Evolutionary conservation across 1,284 basidiomycete species (phyloP).

Genomic region (Pseudozyma sp.): DNA sequence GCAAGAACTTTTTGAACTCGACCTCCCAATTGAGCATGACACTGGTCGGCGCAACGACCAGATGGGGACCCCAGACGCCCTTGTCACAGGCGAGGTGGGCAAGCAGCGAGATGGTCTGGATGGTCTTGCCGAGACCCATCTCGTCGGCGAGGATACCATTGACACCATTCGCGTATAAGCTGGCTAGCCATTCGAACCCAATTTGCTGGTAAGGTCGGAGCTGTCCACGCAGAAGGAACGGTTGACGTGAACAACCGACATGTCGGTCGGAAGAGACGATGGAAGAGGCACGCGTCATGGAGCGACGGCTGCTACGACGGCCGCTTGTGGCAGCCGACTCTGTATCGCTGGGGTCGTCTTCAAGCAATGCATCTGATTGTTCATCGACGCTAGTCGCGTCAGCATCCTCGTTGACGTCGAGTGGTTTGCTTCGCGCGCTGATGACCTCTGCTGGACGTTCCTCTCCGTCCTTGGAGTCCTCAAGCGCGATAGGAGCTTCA

Average conservation of each 20-base stretch:
- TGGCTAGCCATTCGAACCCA: constrained; percentile 94
- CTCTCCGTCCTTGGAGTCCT: constrained; percentile 5
- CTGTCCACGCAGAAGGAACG: constrained; percentile 85
- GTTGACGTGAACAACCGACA: constrained; percentile 72
- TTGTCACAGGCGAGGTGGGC: constrained; percentile 93
- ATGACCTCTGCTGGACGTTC: constrained; percentile 16
- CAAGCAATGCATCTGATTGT: constrained; percentile 14
- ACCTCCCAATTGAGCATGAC: constrained; percentile 98
- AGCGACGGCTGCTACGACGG: constrained; percentile 38
- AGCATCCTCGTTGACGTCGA: constrained; percentile 24
- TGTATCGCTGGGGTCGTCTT: constrained; percentile 28
- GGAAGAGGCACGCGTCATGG: constrained; percentile 47
- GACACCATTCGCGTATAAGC: constrained; percentile 83
- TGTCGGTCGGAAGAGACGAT: constrained; percentile 69
- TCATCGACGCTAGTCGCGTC: constrained; percentile 63
- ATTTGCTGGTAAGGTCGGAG: constrained; percentile 94
- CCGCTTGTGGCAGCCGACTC: constrained; percentile 36
- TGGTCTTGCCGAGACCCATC: constrained; percentile 82
- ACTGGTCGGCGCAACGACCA: constrained; percentile 93
- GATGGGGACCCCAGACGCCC: constrained; percentile 96
- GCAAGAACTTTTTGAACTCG: constrained; percentile 98
- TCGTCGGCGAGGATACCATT: constrained; percentile 87
- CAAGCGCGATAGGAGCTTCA: neutral
- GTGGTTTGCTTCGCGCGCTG: constrained; percentile 31
- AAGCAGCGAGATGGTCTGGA: constrained; percentile 91